Conservation (phyloP, 192 early-diverging fungal genomes). For the Linnemannia exigua region DNA sequence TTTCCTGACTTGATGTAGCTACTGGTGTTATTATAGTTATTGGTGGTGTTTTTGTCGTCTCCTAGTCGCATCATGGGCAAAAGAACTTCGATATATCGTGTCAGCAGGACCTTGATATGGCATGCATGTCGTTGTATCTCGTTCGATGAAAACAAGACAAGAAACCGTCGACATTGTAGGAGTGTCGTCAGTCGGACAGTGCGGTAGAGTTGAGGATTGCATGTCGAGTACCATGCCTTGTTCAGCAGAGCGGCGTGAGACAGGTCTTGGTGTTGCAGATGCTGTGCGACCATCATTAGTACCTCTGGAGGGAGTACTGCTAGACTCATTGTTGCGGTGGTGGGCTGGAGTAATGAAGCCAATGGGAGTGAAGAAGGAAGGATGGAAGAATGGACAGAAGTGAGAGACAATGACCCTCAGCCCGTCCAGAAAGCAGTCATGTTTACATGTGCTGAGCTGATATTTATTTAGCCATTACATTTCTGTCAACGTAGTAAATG, state of each 20-base stretch:
- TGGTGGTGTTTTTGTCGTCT: not conserved
- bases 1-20: not conserved
- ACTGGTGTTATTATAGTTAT: not conserved
- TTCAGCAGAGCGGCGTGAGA: not conserved
- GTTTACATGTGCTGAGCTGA: too few relatives aligned
- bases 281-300: not conserved
- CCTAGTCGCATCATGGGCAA: not conserved
- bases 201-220: not conserved
- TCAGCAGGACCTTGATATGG: not conserved
- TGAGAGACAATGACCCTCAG: too few relatives aligned
- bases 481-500: too few relatives aligned
- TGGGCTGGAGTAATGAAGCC: not conserved
- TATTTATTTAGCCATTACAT: too few relatives aligned
- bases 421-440: too few relatives aligned
- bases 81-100: not conserved
- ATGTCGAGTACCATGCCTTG: not conserved
- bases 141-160: not conserved
- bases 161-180: not conserved
- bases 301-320: not conserved
- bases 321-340: not conserved
- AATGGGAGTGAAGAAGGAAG: not conserved
- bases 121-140: not conserved
- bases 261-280: not conserved
- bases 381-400: not conserved
- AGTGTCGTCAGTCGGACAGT: not conserved